phyloP scores from a whole-genome alignment of 1,139 yeast species.

The Candida pseudoviswanathii region DNA sequence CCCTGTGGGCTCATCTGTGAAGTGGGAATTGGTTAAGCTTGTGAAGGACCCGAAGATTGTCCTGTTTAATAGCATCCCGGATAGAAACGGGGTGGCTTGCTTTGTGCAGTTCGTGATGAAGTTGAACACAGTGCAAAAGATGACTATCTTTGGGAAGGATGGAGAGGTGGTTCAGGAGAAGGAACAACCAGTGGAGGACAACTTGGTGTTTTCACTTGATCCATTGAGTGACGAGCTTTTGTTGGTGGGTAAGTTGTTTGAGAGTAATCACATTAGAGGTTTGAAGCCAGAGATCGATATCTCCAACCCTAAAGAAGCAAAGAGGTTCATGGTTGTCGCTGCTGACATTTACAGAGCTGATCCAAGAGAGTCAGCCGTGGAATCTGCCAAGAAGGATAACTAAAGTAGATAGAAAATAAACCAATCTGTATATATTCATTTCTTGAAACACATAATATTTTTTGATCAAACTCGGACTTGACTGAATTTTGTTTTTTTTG shows the following conservation, averaged over 20 bases:
- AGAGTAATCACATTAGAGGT: slow-evolving; percentile 51
- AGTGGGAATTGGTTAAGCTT: slow-evolving; percentile 77
- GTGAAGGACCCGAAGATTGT: slow-evolving; percentile 72
- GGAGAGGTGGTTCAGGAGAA: slow-evolving; percentile 36
- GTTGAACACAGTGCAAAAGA: slow-evolving; percentile 71
- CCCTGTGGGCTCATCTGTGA: slow-evolving; percentile 61
- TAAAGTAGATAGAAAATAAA: background rate
- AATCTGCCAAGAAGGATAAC: background rate
- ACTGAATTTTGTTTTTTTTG: background rate
- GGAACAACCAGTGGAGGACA: slow-evolving; percentile 68
- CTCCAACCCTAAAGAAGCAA: slow-evolving; percentile 27
- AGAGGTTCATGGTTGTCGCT: slow-evolving; percentile 26
- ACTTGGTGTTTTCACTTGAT: slow-evolving; percentile 75
- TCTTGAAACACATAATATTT: background rate
- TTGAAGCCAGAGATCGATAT: slow-evolving; percentile 33
- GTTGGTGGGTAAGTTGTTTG: slow-evolving; percentile 81
- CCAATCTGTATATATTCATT: background rate
- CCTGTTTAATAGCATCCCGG: slow-evolving; percentile 60
- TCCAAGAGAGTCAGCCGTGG: slow-evolving; percentile 16
- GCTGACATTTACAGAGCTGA: slow-evolving; percentile 37
- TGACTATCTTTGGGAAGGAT: slow-evolving; percentile 47
- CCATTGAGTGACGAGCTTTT: slow-evolving; percentile 66
- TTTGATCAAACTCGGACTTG: no score
- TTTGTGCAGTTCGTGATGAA: slow-evolving; percentile 77
- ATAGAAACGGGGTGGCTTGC: slow-evolving; percentile 67